Evolutionary conservation across 2,329 filamentous ascomycete species (phyloP).

Genomic region (Dothistroma pini): DNA sequence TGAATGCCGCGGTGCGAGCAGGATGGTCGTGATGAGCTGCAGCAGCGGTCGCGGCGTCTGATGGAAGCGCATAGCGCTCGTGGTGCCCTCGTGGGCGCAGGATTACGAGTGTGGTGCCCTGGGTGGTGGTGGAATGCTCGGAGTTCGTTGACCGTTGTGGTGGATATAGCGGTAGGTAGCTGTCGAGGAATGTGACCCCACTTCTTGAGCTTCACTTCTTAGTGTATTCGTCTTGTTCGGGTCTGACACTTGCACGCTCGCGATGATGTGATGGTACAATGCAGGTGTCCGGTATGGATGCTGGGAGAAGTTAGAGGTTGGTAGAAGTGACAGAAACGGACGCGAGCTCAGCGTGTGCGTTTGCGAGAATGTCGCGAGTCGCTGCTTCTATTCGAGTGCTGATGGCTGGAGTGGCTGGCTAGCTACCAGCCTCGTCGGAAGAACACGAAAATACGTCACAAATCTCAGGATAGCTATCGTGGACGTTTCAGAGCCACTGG

Average conservation of each 20-base stretch:
- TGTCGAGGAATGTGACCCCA: slow-evolving; percentile 6
- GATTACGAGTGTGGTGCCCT: slow-evolving; percentile 1
- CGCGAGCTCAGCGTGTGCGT: neutral
- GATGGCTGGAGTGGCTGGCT: slow-evolving; percentile 4
- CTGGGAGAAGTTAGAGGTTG: slow-evolving; percentile 2
- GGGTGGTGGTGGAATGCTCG: neutral
- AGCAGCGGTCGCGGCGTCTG: slow-evolving; percentile 26
- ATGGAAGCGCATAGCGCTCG: slow-evolving; percentile 25
- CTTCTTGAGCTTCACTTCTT: slow-evolving; percentile 7
- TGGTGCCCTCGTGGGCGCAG: slow-evolving; percentile 5
- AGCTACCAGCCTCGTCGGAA: neutral
- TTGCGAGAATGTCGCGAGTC: neutral
- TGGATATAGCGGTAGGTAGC: neutral
- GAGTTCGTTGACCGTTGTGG: neutral
- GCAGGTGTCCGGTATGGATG: neutral
- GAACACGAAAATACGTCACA: neutral
- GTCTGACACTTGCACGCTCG: neutral
- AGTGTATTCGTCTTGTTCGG: neutral
- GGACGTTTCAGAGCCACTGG: neutral
- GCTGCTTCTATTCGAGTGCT: neutral
- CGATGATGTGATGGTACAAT: neutral
- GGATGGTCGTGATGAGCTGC: slow-evolving; percentile 28
- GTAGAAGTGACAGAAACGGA: neutral
- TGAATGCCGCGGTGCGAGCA: slow-evolving; percentile 26
- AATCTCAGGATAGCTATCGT: neutral